Conservation (phyloP, 768 basidiomycete species). For the Filobasidium floriforme region DNA sequence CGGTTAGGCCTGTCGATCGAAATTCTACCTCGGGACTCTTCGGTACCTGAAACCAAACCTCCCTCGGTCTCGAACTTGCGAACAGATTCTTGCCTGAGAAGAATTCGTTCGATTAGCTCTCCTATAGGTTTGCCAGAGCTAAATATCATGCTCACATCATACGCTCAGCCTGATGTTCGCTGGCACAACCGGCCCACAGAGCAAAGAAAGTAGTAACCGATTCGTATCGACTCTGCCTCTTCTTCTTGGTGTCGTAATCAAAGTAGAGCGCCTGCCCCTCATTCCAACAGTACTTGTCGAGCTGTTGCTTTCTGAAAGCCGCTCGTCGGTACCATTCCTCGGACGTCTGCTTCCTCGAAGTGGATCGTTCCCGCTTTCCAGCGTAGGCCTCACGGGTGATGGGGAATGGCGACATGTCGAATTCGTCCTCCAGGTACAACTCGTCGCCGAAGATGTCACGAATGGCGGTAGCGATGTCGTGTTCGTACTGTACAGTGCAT, state of each 20-base stretch:
- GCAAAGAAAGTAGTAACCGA: constrained; percentile 95
- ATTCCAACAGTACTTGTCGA: constrained; percentile 94
- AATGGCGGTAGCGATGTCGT: constrained; percentile 97
- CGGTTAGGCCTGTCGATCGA: constrained; percentile 93
- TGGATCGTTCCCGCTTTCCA: constrained; percentile 39
- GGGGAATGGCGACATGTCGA: constrained; percentile 83
- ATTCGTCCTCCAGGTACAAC: constrained; percentile 86
- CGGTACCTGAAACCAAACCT: constrained; percentile 90
- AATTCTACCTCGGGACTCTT: constrained; percentile 90
- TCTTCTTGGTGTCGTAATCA: constrained; percentile 87
- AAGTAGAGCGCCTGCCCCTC: constrained; percentile 89
- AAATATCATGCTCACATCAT: constrained; percentile 62
- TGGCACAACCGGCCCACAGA: constrained; percentile 94
- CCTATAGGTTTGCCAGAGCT: neutral
- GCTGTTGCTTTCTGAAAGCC: constrained; percentile 68
- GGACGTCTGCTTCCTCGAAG: constrained; percentile 55
- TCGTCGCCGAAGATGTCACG: constrained; percentile 89
- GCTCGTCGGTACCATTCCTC: constrained; percentile 92
- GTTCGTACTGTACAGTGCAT: constrained; percentile 57
- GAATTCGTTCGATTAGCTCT: neutral
- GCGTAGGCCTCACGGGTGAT: constrained; percentile 50
- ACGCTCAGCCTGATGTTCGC: constrained; percentile 87
- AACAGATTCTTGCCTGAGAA: constrained; percentile 60
- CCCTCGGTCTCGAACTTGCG: constrained; percentile 95
- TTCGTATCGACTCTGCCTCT: constrained; percentile 89